Evolutionary conservation across 495 filamentous ascomycete species (phyloP).

Genomic region (Chaetomidium leptoderma): DNA sequence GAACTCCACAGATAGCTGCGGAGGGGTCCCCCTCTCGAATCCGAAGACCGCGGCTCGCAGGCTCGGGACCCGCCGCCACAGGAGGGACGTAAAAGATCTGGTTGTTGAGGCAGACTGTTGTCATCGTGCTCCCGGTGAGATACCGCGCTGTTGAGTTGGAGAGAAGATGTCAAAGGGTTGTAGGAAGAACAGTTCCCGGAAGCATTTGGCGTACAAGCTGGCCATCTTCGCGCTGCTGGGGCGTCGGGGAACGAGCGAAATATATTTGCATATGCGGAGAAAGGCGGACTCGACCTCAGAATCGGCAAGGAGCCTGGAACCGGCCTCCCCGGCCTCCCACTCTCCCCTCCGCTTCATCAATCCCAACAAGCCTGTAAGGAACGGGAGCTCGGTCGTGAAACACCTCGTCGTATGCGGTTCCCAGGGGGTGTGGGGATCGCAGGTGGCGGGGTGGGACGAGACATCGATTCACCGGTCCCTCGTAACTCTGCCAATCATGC

Average conservation of each 20-base stretch:
- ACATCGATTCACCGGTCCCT: constrained; percentile 16
- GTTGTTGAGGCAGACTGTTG: constrained; percentile 13
- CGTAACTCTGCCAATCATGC: constrained; percentile 21
- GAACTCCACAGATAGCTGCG: constrained; percentile 18
- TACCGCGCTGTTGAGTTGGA: constrained; percentile 10
- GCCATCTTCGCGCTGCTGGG: no score
- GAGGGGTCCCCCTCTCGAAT: constrained; percentile 11
- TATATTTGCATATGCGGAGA: no score
- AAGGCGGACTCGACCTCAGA: no score
- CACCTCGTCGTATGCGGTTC: background rate
- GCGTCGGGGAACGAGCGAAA: no score
- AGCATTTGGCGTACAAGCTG: constrained; percentile 12
- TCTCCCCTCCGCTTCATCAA: constrained; percentile 3
- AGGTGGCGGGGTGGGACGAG: constrained; percentile 7
- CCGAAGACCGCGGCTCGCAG: background rate
- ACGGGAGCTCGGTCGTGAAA: constrained; percentile 14
- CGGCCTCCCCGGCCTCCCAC: constrained; percentile 3
- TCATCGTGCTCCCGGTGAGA: constrained; percentile 13
- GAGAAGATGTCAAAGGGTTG: constrained; percentile 13
- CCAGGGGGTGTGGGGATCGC: background rate
- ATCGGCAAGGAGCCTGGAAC: constrained; percentile 15
- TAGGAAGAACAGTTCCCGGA: constrained; percentile 3
- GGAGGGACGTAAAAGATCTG: constrained; percentile 20
- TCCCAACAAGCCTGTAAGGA: background rate
- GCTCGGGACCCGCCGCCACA: no score